Base-by-base conservation (phyloP, 495 filamentous ascomycete species). In the Penicillium crystallinum region DNA sequence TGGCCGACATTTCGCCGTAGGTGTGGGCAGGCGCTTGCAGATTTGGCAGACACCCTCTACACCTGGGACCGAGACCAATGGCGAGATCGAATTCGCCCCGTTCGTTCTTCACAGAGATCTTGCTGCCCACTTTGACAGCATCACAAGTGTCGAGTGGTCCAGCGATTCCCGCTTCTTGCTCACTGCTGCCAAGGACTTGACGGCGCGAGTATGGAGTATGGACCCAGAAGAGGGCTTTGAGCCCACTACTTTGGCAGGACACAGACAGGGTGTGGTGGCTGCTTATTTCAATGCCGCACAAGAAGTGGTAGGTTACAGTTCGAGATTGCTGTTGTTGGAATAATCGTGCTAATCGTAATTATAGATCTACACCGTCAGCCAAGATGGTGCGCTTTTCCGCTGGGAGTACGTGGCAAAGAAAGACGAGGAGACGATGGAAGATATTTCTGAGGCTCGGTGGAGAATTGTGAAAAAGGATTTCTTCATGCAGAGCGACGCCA, bases 261-360 rank as follows among this genome's bases (percentile, higher is more conserved):
- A 98, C 67, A 81, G 87, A 55, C 90, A 95, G 65, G 85, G 80
- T 18, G 87, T 97, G 6, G 75, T 90, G 47, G 89, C 85, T 12
- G 91, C 91, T 10, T 97, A 88, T 79, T 97, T 98, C 64, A 92
- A 91, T 14, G 85, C 85, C 52, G 85, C 96, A 57, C 93, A 98
- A 65, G 93, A 98, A 73, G 74, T 73, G 53, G 79, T 82, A 61
- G 52, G 74, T 66, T n/a, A 17, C 40, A 17, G 50, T 73, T 68
- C 2, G 14, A 14, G 27, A 27, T 38, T n/a, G 39, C 75, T 77
- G 77, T 54, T 80, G 76, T 27, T 75, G 77, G 23, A 35, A 8
- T 65, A 78, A n/a, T 8, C 23, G 38, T 79, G 77, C 63, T 77
- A 77, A 70, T 25, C 1, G 4, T n/a, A 25, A 19, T 7, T 6